These are phyloP conservation scores for Saccharomyces eubayanus DNA, from an alignment of 805 yeast species.

Conservation along the genomic window DNA sequence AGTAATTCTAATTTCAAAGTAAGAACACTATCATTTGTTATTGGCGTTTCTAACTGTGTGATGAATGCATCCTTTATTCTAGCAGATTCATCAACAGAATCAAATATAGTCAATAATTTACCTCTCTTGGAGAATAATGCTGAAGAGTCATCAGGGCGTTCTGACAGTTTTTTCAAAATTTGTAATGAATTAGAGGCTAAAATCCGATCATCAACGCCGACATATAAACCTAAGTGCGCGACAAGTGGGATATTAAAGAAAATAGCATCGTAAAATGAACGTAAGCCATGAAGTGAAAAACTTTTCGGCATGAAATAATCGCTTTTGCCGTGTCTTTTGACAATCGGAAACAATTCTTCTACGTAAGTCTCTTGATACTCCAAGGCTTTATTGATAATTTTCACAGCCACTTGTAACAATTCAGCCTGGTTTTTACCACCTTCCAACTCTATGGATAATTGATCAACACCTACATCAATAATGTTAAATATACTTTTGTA, in stretches of 20 bases:
- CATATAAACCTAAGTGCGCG: slow-evolving; percentile 66
- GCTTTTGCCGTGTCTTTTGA: slow-evolving; percentile 24
- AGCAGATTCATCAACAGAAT: slow-evolving; percentile 69
- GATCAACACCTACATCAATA: slow-evolving; percentile 53
- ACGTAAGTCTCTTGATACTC: slow-evolving; percentile 49
- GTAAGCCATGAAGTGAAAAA: slow-evolving; percentile 50
- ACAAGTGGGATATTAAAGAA: slow-evolving; percentile 62
- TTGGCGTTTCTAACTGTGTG: slow-evolving; percentile 49
- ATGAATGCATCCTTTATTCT: slow-evolving; percentile 68
- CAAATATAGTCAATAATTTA: slow-evolving; percentile 60
- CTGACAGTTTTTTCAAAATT: slow-evolving; percentile 44
- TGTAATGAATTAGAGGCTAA: slow-evolving; percentile 48
- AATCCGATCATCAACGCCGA: slow-evolving; percentile 45
- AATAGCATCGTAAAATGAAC: slow-evolving; percentile 63
- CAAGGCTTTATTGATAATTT: slow-evolving; percentile 39
- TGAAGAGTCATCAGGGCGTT: slow-evolving; percentile 23
- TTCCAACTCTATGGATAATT: slow-evolving; percentile 26
- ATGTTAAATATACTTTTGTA: slow-evolving; percentile 49
- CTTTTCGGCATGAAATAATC: slow-evolving; percentile 27
- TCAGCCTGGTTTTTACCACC: slow-evolving; percentile 21
- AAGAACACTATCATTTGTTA: slow-evolving; percentile 34
- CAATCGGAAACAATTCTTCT: slow-evolving; percentile 35
- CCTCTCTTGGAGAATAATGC: slow-evolving; percentile 40
- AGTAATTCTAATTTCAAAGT: slow-evolving; percentile 50
- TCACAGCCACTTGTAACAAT: slow-evolving; percentile 37